Evolutionary conservation across 2,329 filamentous ascomycete species (phyloP).

Genomic region (Pezicula rhizophila): DNA sequence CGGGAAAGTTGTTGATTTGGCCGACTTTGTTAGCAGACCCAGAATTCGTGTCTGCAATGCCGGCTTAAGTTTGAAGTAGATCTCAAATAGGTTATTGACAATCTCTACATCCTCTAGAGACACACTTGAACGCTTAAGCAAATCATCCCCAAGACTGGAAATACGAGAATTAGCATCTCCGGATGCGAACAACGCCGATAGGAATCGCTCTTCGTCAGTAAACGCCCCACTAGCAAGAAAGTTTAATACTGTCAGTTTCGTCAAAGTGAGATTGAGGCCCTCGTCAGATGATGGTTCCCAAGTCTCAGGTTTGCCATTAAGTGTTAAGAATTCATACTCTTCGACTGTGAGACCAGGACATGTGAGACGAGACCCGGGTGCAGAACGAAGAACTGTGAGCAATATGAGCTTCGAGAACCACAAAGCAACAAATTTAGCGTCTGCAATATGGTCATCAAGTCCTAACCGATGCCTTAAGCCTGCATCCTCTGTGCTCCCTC

Average conservation of each 20-base stretch:
- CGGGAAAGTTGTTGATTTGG: conserved; percentile 63
- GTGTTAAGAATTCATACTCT: conserved; percentile 63
- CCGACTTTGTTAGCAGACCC: conserved; percentile 69
- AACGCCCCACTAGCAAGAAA: conserved; percentile 85
- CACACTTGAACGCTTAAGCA: conserved; percentile 72
- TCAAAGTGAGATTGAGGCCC: conserved; percentile 61
- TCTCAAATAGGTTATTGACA: conserved; percentile 60
- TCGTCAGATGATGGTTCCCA: conserved; percentile 57
- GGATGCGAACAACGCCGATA: conserved; percentile 78
- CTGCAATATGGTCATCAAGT: conserved; percentile 53
- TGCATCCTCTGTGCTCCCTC: conserved; percentile 73
- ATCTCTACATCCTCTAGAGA: conserved; percentile 64
- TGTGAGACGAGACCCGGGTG: conserved; percentile 25
- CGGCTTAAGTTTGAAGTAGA: conserved; percentile 69
- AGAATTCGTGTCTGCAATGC: conserved; percentile 75
- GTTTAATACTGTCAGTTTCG: conserved; percentile 61
- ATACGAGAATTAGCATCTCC: conserved; percentile 77
- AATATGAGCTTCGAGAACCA: conserved; percentile 76
- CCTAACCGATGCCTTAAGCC: conserved; percentile 60
- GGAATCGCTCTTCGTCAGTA: conserved; percentile 72
- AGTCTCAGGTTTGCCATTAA: conserved; percentile 60
- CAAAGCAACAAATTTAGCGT: conserved; percentile 66
- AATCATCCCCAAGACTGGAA: conserved; percentile 78
- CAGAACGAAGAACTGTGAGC: conserved; percentile 42
- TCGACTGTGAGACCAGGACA: conserved; percentile 54